These are phyloP conservation scores for Panaeolus cyanescens DNA, from an alignment of 768 basidiomycete genomes.

Conservation along the genomic window DNA sequence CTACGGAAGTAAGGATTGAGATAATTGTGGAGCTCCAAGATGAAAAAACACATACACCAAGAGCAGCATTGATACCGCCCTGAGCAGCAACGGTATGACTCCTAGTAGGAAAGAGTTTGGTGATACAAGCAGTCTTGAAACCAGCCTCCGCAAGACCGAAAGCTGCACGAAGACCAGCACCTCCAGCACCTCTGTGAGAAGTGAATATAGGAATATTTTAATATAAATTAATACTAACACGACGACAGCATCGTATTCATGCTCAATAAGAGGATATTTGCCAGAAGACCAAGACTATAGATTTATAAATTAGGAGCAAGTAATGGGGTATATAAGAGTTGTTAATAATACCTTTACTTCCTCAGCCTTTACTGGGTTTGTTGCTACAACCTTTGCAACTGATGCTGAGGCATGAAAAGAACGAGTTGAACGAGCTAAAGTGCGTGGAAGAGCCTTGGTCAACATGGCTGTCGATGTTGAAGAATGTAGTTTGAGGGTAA, in stretches of 20 bases:
- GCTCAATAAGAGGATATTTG: slow-evolving; percentile 96
- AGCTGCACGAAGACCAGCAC: slow-evolving; percentile 96
- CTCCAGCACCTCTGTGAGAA: slow-evolving; percentile 83
- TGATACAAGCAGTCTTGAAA: slow-evolving; percentile 98
- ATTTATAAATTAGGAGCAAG: slow-evolving; percentile 10
- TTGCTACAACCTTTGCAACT: slow-evolving; percentile 62
- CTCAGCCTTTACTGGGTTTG: slow-evolving; percentile 78
- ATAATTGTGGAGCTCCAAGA: slow-evolving; percentile 6
- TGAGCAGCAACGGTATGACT: slow-evolving; percentile 99
- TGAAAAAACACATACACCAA: slow-evolving; percentile 64
- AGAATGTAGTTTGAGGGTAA: slow-evolving; percentile 17
- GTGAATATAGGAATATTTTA: slow-evolving; percentile 5
- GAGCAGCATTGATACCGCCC: slow-evolving; percentile 98
- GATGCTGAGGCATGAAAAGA: slow-evolving; percentile 69
- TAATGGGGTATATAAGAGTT: slow-evolving; percentile 12
- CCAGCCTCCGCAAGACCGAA: slow-evolving; percentile 99
- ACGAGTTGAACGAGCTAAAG: slow-evolving; percentile 50
- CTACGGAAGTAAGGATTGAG: slow-evolving; percentile 33
- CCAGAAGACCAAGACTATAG: slow-evolving; percentile 74
- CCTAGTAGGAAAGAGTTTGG: slow-evolving; percentile 97
- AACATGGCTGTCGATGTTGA: slow-evolving; percentile 51
- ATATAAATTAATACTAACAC: slow-evolving; percentile 68
- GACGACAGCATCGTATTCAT: slow-evolving; percentile 98
- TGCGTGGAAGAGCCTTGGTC: slow-evolving; percentile 61
- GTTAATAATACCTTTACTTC: slow-evolving; percentile 65